Evolutionary conservation across 2,329 filamentous ascomycete species (phyloP), one percentile per base, ranked within the genome.

Genomic region (Xylaria sp.): DNA sequence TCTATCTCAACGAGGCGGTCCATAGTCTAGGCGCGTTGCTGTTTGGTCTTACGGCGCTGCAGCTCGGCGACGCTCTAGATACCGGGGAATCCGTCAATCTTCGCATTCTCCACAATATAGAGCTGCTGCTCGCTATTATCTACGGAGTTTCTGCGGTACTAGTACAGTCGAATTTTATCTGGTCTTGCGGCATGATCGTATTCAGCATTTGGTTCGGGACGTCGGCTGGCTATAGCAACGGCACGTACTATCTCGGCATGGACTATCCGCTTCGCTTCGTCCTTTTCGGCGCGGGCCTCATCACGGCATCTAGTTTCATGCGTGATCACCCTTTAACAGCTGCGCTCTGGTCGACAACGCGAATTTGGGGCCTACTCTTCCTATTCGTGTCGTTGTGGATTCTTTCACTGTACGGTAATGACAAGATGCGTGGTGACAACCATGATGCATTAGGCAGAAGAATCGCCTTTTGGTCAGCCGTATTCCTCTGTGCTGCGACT

Each of bases 81-180:
- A 40, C 37, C 11, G 37, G 54, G 4, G 21, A 43, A 17, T 1
- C 1, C 19, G n/a, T 40, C 10, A 43, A 58, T 25, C 10, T 17
- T 11, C 47, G 37, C 25, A 46, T 54, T 13, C 4, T 52, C 19
- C 19, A 43, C 21, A 25, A 11, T 3, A 48, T 67, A 10, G 9
- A 51, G 13, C n/a, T 67, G 37, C 38, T 41, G 15, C 59, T 68
- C 7, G 54, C 58, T 17, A 19, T 44, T 21, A 52, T 53, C 6
- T 68, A 67, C 43, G 54, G 54, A 4, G 8, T 51, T 3, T 33
- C 53, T n/a, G 64, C 56, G 1, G 33, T 60, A 11, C 15, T 55
- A 10, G 43, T 63, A 10, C 51, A 54, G 38, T 65, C 64, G 10
- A 65, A 58, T 19, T 62, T 67, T 21, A 65, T 67, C 21, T 68